Evolutionary conservation across 2,329 filamentous ascomycete genomes (phyloP), one percentile per base, ranked within the genome.

Genomic region (Trichoderma simmonsii): DNA sequence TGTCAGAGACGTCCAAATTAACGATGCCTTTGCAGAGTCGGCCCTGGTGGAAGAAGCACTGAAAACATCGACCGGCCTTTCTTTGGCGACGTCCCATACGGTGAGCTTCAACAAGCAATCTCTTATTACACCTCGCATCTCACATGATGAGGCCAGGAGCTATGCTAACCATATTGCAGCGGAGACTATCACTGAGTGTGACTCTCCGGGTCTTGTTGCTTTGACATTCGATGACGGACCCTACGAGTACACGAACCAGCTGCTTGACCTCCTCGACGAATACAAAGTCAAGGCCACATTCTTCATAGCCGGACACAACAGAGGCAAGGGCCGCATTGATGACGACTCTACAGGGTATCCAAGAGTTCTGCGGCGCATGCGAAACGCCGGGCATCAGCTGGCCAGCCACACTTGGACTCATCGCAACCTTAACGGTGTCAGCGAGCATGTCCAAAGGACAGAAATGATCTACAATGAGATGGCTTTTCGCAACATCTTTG

Each of bases 171-270:
- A 9, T 54, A 14, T 15, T 8, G 28, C 56, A 82, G 81, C 81
- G 43, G 76, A 74, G 43, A 72, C 76, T 70, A 81, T 83, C 73
- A 85, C 77, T 0, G 78, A 75, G 12, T 83, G 82, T 73, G 79
- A 75, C 1, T 73, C 73, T 14, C 79, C 80, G 1, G 82, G 80
- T 26, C 78, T 78, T 70, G 78, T 85, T 48, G 85, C 85, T 1
- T 77, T 86, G 30, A 86, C 84, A 1, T 85, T 82, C 74, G 85
- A 86, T 73, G 85, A 86, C 66, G 85, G 84, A 0, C 85, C 85
- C 0, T 83, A 79, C 71, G 70, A 73, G 4, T 85, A 81, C 75
- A 87, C 85, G 5, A 73, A 75, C 7, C 76, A 78, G 11, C 75
- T 87, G 6, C 81, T 87, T 28, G 80, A 85, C 71, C 65, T 81